These are phyloP conservation scores for Trichoderma afroharzianum DNA, from an alignment of 2,329 filamentous ascomycete genomes.

Conservation along the genomic window DNA sequence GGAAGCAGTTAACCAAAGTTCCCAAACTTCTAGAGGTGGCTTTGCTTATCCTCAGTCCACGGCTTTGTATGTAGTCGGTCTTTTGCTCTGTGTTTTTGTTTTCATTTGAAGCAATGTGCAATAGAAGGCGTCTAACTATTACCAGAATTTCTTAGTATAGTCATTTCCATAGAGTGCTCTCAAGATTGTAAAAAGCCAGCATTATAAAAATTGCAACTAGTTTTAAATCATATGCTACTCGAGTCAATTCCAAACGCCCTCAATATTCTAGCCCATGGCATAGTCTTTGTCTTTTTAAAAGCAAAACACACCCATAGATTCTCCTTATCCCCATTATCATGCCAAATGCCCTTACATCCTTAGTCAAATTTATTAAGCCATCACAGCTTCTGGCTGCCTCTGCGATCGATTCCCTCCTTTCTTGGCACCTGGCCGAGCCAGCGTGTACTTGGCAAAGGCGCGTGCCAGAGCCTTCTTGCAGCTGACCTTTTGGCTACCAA, in stretches of 20 bases:
- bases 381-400: slow-evolving; percentile 30
- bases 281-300: not conserved
- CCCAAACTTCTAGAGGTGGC: not conserved
- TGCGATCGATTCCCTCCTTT: slow-evolving; percentile 26
- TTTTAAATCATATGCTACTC: not conserved
- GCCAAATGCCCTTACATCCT: not conserved
- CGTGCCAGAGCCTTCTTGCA: slow-evolving; percentile 94
- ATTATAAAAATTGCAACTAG: not conserved
- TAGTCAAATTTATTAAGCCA: slow-evolving; percentile 21
- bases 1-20: not conserved
- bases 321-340: not conserved
- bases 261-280: not conserved
- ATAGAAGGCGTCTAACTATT: not conserved
- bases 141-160: not conserved
- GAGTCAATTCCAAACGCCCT: slow-evolving; percentile 2
- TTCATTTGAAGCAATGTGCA: not conserved
- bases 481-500: slow-evolving; percentile 93
- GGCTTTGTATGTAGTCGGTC: not conserved
- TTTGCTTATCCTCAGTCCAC: not conserved
- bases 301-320: not conserved
- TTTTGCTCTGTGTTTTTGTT: not conserved
- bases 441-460: slow-evolving; percentile 92
- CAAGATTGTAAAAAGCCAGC: not conserved
- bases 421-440: slow-evolving; percentile 47
- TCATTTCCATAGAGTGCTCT: not conserved